A percentile compares a stretch with the other conserved stretches of the same genome.
Evolutionary conservation across 1,139 yeast genomes (phyloP).

Genomic region (Magnusiomyces sp.): DNA sequence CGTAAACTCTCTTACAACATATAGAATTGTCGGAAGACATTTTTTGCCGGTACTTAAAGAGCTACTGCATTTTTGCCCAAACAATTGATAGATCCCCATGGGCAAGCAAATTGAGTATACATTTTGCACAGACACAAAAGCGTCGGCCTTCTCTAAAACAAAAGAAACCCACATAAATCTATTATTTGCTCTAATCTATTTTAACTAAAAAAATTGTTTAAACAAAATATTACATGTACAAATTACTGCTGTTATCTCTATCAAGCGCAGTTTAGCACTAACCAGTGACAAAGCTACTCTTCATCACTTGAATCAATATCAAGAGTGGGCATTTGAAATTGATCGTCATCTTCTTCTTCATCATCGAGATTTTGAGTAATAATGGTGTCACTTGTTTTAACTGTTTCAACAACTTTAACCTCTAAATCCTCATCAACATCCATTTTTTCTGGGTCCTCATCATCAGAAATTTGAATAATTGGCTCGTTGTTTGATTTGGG

Average conservation of each 20-base stretch:
- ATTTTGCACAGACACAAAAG: no score
- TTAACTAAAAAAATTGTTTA: background rate
- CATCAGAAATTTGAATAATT: no score
- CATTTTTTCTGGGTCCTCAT: background rate
- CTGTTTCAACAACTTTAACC: background rate
- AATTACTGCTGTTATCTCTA: background rate
- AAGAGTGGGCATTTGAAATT: background rate
- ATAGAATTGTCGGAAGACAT: no score
- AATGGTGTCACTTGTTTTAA: background rate
- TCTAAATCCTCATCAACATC: background rate
- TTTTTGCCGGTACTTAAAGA: no score
- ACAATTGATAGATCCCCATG: no score
- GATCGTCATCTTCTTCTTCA: background rate
- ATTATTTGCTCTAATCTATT: no score
- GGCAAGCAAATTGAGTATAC: no score
- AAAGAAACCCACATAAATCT: no score
- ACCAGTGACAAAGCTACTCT: background rate
- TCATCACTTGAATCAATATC: background rate
- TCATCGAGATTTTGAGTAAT: background rate
- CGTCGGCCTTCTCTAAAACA: no score
- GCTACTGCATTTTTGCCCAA: no score
- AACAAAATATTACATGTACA: background rate
- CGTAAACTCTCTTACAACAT: no score
- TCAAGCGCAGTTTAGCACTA: background rate
- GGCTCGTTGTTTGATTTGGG: no score